phyloP scores from a whole-genome alignment of 169 alveolate genomes.

The Eimeria brunetti region DNA sequence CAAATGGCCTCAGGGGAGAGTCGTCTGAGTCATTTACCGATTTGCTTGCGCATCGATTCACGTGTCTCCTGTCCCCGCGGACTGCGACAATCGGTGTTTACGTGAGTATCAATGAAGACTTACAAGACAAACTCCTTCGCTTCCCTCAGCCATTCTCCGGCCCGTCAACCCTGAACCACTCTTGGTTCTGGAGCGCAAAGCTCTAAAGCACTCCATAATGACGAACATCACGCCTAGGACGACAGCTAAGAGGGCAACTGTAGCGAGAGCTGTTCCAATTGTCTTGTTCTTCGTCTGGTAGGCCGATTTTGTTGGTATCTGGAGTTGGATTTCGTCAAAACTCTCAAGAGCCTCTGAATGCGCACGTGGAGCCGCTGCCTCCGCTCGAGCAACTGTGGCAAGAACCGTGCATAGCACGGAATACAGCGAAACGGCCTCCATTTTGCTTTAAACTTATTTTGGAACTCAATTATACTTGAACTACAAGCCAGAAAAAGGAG shows the following conservation, averaged over 20 bases:
- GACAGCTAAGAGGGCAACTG: neutral
- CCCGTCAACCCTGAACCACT: neutral
- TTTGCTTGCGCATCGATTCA: neutral
- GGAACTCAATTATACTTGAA: neutral
- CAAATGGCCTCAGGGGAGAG: neutral
- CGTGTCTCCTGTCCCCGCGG: neutral
- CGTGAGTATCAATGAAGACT: neutral
- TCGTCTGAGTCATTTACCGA: neutral
- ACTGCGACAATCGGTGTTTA: neutral
- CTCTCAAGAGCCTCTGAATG: neutral
- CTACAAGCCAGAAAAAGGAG: neutral
- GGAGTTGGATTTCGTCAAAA: neutral
- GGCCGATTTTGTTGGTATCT: neutral
- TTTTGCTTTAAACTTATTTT: neutral
- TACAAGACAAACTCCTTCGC: neutral
- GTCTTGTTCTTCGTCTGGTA: neutral
- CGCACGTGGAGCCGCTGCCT: neutral
- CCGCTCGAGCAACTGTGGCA: slow-evolving; percentile 3
- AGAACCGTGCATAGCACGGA: slow-evolving; percentile 2
- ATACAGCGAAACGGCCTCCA: neutral
- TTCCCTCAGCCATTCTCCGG: neutral
- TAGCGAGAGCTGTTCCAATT: neutral
- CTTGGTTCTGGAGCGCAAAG: neutral
- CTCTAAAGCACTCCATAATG: neutral
- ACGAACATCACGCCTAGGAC: neutral